Base-by-base conservation (phyloP, 495 filamentous ascomycete genomes). In the Antarctomyces pellizariae region DNA sequence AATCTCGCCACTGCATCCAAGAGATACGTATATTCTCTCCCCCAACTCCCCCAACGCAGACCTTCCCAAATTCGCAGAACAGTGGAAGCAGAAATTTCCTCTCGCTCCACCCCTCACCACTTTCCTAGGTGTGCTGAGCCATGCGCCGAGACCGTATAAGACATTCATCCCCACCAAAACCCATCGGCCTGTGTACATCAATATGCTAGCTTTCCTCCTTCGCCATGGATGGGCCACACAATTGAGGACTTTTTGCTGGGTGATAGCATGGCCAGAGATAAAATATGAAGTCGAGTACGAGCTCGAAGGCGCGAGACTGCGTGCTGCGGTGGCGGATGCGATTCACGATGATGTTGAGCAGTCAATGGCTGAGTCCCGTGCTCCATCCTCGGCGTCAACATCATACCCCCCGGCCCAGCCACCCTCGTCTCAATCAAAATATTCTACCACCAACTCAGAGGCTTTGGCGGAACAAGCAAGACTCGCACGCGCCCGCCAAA, bases 171-270 rank as follows among this genome's bases (percentile, higher is more conserved):
- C 86, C 4, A 78, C 70, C 43, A 78, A 79, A 43, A 75, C 82
- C 37, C 83, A 93, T 47, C 76, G 84, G 17, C 62, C 67, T 15
- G 64, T 68, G 2, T 97, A 91, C 48, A 68, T 93, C 37, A 57
- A 75, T 8, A 91, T 95, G 41, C 54, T 97, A 4, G 80, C 76
- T 7, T 97, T 83, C 79, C 56, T 95, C 11, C 62, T 95, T 43
- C 71, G 80, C 27, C 74, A 76, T 29, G 79, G 80, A 14, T 91
- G 84, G 73, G 84, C 90, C 0, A 86, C 73, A 1, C 80, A 90
- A 45, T 58, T 97, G 1, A 68, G 83, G 29, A 76, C 75, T 8
- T 95, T 84, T 40, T 78, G 73, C 2, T 82, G 83, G 54, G 64
- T 95, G 30, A 50, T 64, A 18, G 60, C 71, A 16, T 59, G 61